A percentile compares a stretch with the other conserved stretches of the same genome.
These are phyloP conservation scores for Coniochaeta prunicola DNA, from an alignment of 2,329 filamentous ascomycete species.

Conservation along the genomic window DNA sequence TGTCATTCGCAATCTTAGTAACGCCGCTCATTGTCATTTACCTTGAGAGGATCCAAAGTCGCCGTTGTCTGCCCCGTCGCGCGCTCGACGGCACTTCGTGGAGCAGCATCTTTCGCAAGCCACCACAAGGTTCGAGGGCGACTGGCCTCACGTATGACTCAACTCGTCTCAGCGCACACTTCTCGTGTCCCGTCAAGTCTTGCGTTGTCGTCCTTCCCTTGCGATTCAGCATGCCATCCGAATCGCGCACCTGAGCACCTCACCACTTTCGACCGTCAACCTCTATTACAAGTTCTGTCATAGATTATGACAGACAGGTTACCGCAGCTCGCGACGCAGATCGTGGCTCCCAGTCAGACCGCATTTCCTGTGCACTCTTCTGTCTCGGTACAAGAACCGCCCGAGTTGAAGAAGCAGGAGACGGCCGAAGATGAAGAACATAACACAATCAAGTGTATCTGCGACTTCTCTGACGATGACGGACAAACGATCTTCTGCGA, in stretches of 20 bases:
- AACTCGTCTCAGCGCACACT: conserved; percentile 6
- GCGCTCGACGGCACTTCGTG: background rate
- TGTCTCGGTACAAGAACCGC: conserved; percentile 32
- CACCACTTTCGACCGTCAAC: conserved; percentile 25
- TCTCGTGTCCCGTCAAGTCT: conserved; percentile 8
- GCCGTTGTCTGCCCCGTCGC: background rate
- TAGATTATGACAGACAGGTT: conserved; percentile 59
- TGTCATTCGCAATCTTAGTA: background rate
- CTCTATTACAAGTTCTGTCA: conserved; percentile 33
- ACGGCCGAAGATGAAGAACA: conserved; percentile 63
- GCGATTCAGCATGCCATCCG: conserved; percentile 54
- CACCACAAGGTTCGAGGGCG: conserved; percentile 5
- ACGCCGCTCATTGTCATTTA: background rate
- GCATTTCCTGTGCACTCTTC: conserved; percentile 29
- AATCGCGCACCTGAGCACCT: conserved; percentile 42
- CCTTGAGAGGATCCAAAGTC: background rate
- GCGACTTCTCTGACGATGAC: conserved; percentile 88
- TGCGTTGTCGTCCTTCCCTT: conserved; percentile 24
- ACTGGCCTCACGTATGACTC: conserved; percentile 13
- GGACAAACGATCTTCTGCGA: conserved; percentile 97
- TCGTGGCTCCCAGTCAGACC: conserved; percentile 47
- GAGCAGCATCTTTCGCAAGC: conserved; percentile 5
- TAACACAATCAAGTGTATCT: conserved; percentile 98
- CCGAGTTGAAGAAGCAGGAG: conserved; percentile 33
- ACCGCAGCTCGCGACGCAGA: conserved; percentile 45